phyloP scores from a whole-genome alignment of 2,329 filamentous ascomycete genomes.

The Trichoderma afroharzianum region DNA sequence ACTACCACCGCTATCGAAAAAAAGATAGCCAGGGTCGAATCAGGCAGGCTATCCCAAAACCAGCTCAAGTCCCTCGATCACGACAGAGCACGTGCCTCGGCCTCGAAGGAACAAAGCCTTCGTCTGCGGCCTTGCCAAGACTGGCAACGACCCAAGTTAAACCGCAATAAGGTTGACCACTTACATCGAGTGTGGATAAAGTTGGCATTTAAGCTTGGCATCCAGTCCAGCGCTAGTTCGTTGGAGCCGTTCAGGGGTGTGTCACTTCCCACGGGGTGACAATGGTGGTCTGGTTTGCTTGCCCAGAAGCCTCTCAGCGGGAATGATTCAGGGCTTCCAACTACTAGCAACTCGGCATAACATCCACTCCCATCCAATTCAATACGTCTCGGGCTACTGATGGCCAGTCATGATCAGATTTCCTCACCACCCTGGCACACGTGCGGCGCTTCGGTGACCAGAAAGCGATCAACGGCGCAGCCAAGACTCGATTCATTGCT shows the following conservation, averaged over 20 bases:
- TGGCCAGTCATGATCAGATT: background rate
- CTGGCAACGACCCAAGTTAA: conserved; percentile 7
- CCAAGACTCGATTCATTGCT: background rate
- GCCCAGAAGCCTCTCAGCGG: background rate
- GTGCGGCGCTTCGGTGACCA: conserved; percentile 9
- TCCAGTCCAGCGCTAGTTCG: background rate
- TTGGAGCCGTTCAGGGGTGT: background rate
- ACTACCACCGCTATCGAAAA: background rate
- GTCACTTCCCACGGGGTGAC: background rate
- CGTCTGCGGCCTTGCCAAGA: background rate
- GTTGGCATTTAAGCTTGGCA: conserved; percentile 17
- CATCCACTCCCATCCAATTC: background rate
- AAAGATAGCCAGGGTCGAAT: background rate
- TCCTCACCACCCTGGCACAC: background rate
- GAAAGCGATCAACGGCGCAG: background rate
- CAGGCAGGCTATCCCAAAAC: background rate
- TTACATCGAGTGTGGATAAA: background rate
- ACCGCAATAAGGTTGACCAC: conserved; percentile 14
- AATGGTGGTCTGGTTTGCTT: background rate
- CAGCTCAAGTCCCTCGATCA: background rate
- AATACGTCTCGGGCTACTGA: background rate
- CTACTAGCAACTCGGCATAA: background rate
- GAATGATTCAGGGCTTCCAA: background rate
- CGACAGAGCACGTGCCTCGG: conserved; percentile 12
- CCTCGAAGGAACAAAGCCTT: background rate